Base-by-base conservation (phyloP, 2,329 filamentous ascomycete species). In the Lachnellula occidentalis region DNA sequence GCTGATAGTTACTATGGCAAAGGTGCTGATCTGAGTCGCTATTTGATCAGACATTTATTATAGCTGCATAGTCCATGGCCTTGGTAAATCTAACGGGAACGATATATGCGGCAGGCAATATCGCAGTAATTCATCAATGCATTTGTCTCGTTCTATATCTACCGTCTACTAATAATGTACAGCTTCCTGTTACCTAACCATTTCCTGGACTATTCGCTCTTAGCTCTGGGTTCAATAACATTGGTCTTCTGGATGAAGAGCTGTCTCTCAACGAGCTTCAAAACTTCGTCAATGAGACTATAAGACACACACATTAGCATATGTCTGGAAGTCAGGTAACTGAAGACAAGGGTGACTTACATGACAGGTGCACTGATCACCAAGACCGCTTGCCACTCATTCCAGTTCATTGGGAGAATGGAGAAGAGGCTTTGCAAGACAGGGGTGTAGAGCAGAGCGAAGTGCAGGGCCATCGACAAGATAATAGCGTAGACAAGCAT, bases 401-500 rank as follows among this genome's bases (percentile, higher is more conserved):
- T 78, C 82, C 81, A 83, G 69, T 92, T 87, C 62, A 99, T 74
- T 9, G 94, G 92, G 59, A 96, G 74, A 61, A 99, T 97, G 37
- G 88, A 89, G 76, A 99, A 99, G 56, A 99, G 75, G 7, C 76
- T 78, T 74, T 96, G 92, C 56, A 99, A 74, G 74, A 96, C 83
- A 0, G 95, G 94, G 2, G 86, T 87, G 74, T 99, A 99, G 37
- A 99, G 80, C 48, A 99, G 86, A 22, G 86, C 89, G 71, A 97
- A 96, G 78, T 99, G 94, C 54, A 99, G 80, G 1, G 83, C 84
- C 94, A 99, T 99, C 39, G 90, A 95, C 59, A 99, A 77, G 11
- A 81, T 78, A 68, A 99, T 96, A 59, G 94, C 95, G 66, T 95
- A 96, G 53, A 99, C 90, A 17, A 99, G 85, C 80, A 96, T 94